Base-by-base conservation (phyloP, 306 rosid genomes). In the Leucaena leucocephala region DNA sequence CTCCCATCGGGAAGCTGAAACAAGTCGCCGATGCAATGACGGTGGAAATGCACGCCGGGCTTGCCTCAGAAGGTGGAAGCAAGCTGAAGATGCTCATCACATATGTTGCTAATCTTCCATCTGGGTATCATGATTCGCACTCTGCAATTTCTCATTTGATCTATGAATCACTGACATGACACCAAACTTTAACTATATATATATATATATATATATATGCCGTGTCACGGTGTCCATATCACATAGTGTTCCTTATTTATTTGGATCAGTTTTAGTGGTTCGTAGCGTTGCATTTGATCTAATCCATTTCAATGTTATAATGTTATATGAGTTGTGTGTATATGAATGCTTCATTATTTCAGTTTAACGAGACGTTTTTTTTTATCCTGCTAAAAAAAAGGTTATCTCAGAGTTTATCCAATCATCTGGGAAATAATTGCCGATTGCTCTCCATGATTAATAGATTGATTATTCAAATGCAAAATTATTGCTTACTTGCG, bases 31-130 rank as follows among this genome's bases (percentile, higher is more conserved):
- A 94, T 57, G 96, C 98, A 64, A 84, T 94, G 97, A 78, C 87
- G 57, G 92, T 85, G 19, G 97, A 94, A 92, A 94, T 94, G 98
- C 96, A 92, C 70, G 97, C 96, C 0, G 98, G 98, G 8, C 96
- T 94, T 42, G 97, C 97, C 54, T 94, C 97, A 6, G 97, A 94
- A 68, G 93, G 98, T 68, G 94, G 96, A 5, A 94, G 97, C 83
- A 94, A 91, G 83, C 97, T 94, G 78, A 90, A 94, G 89, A 94
- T 94, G 98, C 85, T 94, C 69, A 84, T 94, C 78, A 87, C 90
- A 84, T 92, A 78, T 62, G 97, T 90, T 45, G 91, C 92, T 78
- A 94, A 90, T 79, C 98, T 94, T 65, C 98, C 98, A 0, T 89
- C 89, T 9, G 97, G 98, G 97, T 92, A 89, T 11, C 4, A 16